Conservation (phyloP, 352 stramenopile species). For the Phytopythium helicoides region DNA sequence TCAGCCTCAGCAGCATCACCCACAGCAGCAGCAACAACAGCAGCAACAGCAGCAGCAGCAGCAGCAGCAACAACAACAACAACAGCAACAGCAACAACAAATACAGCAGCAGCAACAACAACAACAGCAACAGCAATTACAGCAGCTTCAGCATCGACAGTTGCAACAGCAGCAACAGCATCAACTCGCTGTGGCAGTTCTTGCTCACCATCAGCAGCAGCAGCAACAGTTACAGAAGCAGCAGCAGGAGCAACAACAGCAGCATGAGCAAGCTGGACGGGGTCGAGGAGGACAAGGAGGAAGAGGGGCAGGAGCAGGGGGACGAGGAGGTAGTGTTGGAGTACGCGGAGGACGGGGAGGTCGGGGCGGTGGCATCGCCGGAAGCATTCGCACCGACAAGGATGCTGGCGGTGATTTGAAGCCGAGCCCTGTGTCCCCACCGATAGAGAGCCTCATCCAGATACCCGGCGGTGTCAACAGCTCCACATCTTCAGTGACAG, state of each 20-base stretch:
- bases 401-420: slow-evolving; percentile 30
- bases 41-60: slow-evolving; percentile 38
- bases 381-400: slow-evolving; percentile 23
- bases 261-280: slow-evolving; percentile 7
- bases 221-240: slow-evolving; percentile 22
- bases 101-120: slow-evolving; percentile 44
- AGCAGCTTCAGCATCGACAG: slow-evolving; percentile 36
- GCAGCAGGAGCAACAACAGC: slow-evolving; percentile 17
- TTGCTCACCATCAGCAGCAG: slow-evolving; percentile 23
- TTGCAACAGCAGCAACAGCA: slow-evolving; percentile 20
- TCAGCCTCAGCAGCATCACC: slow-evolving; percentile 41
- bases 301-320: slow-evolving; percentile 6
- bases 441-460: slow-evolving; percentile 33
- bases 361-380: too few species aligned
- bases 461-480: slow-evolving; percentile 14
- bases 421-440: slow-evolving; percentile 16
- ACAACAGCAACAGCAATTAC: slow-evolving; percentile 45
- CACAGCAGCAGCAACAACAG: too few species aligned
- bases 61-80: slow-evolving; percentile 22
- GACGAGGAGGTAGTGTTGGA: slow-evolving; percentile 12
- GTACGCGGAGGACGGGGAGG: too few species aligned
- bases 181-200: too few species aligned
- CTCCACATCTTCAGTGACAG: too few species aligned
- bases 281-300: slow-evolving; percentile 6
- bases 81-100: slow-evolving; percentile 31